A percentile compares a stretch with the other conserved stretches of the same genome.
Conservation (phyloP, 495 filamentous ascomycete genomes). For the Podospora didyma region DNA sequence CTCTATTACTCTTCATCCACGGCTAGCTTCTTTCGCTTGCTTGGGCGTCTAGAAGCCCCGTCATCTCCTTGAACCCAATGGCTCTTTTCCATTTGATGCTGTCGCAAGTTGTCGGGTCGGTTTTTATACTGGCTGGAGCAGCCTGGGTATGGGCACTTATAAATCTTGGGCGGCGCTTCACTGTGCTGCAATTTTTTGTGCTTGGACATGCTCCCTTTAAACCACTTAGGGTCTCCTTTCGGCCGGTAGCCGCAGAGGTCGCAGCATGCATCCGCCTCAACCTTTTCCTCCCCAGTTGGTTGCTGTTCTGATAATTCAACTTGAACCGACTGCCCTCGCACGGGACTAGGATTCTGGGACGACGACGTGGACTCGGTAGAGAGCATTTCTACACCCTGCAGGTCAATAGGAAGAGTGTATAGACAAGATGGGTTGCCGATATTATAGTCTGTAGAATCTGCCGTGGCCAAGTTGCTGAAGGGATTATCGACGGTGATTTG, state of each 20-base stretch:
- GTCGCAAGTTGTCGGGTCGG: slow-evolving; percentile 44
- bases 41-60: slow-evolving; percentile 26
- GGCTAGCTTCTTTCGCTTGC: slow-evolving; percentile 39
- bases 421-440: too few species aligned
- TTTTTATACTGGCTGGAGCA: slow-evolving; percentile 49
- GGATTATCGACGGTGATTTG: slow-evolving; percentile 8
- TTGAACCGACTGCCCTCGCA: slow-evolving; percentile 6
- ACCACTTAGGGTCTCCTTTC: slow-evolving; percentile 50
- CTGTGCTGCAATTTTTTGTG: slow-evolving; percentile 48
- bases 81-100: slow-evolving; percentile 48
- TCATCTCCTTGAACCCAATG: slow-evolving; percentile 41
- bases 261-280: slow-evolving; percentile 38
- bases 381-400: neutral
- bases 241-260: slow-evolving; percentile 48
- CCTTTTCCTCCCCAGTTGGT: slow-evolving; percentile 17
- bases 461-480: too few species aligned
- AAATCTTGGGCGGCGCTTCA: slow-evolving; percentile 38
- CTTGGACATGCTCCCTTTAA: slow-evolving; percentile 50
- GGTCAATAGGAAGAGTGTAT: too few species aligned
- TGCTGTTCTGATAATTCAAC: slow-evolving; percentile 7
- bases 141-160: slow-evolving; percentile 43
- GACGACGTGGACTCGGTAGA: neutral
- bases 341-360: slow-evolving; percentile 1
- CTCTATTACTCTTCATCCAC: slow-evolving; percentile 15
- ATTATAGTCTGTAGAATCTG: too few species aligned